Evolutionary conservation across 768 basidiomycete genomes (phyloP), one percentile per base, ranked within the genome.

Genomic region (Cubamyces sp.): DNA sequence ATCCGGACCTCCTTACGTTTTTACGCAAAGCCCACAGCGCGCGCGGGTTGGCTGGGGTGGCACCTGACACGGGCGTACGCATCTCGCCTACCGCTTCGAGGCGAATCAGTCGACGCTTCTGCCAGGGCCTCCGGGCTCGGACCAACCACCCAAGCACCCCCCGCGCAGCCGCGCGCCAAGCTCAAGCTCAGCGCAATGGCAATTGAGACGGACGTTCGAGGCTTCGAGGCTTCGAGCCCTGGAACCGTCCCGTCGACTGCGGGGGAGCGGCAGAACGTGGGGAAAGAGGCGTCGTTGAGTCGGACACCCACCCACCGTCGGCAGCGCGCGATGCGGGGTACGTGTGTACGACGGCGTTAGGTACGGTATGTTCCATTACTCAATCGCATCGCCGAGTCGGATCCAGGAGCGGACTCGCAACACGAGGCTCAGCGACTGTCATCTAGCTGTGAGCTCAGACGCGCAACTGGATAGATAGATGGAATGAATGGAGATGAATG

Each of bases 1-100:
- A 18, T 34, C 61, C 61, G 61, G 21, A 19, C 42, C 23, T 11
- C 56, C 56, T 62, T 62, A 62, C 42, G 34, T 16, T 62, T 62
- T 62, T 62, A 62, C 61, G 61, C n/a, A 50, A 48, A 55, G 19
- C n/a, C 9, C 15, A 46, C 11, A 39, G 41, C n/a, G 61, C 30
- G 34, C 28, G 3, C 3, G 8, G 28, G 28, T 3, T 30, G 4
- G 28, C 28, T 30, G 39, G 21, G 46, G 47, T 40, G 42, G 48
- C 61, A 57, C 41, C n/a, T 62, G 61, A 62, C 61, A 19, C 54
- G 48, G 21, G 12, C 14, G 54, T 7, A 26, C 14, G 48, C 30
- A 40, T 16, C 43, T n/a, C 25, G 12, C 5, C 14, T 43, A 41
- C 49, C 61, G 61, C 55, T 62, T 55, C 61, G 61, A 51, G 30